phyloP scores from a whole-genome alignment of 225 moss, liverwort and hornwort genomes.

The Straminergon stramineum region DNA sequence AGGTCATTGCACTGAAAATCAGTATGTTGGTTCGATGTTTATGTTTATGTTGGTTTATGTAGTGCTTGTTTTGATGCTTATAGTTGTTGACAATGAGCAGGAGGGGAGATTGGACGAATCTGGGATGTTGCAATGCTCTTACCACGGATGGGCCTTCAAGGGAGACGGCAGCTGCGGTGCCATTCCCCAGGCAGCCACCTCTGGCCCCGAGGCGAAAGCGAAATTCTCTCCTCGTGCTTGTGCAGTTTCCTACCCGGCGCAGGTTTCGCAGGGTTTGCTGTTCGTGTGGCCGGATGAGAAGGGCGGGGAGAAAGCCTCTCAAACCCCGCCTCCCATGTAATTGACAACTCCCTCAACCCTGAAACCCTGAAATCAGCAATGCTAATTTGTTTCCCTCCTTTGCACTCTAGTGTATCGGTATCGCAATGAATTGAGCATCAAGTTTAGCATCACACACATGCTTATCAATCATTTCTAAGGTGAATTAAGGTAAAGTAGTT shows the following conservation, averaged over 20 bases:
- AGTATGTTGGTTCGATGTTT: neutral
- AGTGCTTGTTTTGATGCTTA: neutral
- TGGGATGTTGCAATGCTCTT: conserved; percentile 95
- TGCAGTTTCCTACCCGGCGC: conserved; percentile 57
- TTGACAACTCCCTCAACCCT: neutral
- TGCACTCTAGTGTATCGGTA: neutral
- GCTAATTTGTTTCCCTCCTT: neutral
- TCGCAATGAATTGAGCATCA: neutral
- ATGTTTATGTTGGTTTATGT: neutral
- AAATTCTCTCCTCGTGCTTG: conserved; percentile 75
- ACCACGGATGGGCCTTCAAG: conserved; percentile 97
- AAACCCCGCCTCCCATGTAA: conserved; percentile 55
- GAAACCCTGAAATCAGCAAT: neutral
- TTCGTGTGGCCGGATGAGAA: conserved; percentile 99
- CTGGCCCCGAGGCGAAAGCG: conserved; percentile 71
- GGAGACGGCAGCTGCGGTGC: conserved; percentile 80
- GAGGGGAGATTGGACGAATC: conserved; percentile 78
- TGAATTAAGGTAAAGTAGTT: neutral
- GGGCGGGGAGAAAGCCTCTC: conserved; percentile 60
- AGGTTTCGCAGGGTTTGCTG: conserved; percentile 88
- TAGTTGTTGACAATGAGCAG: conserved; percentile 5
- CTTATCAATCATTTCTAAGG: neutral
- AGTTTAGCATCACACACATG: neutral
- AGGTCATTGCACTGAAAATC: neutral
- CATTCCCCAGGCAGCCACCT: conserved; percentile 74